Evolutionary conservation across 140 eudicot genomes (phyloP).

Genomic region (Erigeron philadelphicus): DNA sequence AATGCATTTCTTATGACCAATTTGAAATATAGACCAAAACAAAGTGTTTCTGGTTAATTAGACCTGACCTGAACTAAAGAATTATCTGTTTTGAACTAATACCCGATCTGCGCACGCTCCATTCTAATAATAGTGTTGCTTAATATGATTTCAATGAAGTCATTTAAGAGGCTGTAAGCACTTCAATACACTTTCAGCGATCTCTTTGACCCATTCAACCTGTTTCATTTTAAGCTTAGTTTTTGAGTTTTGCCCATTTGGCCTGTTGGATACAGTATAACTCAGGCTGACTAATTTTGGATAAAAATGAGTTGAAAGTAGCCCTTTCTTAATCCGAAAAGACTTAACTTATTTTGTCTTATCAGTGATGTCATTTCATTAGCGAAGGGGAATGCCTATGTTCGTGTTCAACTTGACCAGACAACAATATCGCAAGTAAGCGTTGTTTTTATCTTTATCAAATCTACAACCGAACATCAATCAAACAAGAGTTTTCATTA

Average conservation of each 20-base stretch:
- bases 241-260: not conserved
- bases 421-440: constrained; percentile 59
- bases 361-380: constrained; percentile 55
- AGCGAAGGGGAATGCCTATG: constrained; percentile 47
- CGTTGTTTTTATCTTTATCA: not conserved
- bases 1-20: not conserved
- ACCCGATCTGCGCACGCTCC: too few relatives aligned
- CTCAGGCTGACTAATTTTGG: not conserved
- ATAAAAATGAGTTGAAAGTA: not conserved
- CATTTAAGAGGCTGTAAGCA: not conserved
- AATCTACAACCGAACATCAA: constrained; percentile 8
- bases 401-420: constrained; percentile 52
- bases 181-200: not conserved
- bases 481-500: not conserved
- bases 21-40: not conserved
- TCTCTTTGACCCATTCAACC: not conserved
- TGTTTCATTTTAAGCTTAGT: not conserved
- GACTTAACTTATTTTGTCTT: not conserved
- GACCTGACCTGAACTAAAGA: not conserved
- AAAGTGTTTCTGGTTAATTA: not conserved
- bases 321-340: constrained; percentile 10
- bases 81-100: not conserved
- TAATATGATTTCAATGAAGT: not conserved
- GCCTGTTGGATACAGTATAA: not conserved
- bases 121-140: not conserved